Percentiles rank a stretch among this genome's conserved stretches.
Evolutionary conservation across 2,329 filamentous ascomycete genomes (phyloP).

Genomic region (Cladophialophora exuberans): DNA sequence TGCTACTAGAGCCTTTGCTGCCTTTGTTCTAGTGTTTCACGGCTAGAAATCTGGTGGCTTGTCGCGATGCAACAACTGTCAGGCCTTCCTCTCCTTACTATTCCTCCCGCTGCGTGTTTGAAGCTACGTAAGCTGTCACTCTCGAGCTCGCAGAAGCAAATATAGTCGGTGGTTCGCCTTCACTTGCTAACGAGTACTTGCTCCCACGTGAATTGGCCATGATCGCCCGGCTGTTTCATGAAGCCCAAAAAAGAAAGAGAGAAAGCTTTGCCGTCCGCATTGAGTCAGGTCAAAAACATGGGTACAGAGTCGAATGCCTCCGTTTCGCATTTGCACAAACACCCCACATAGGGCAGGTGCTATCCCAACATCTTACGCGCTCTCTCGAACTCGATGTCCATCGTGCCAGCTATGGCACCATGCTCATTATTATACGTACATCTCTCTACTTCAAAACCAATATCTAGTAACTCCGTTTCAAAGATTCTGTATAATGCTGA

Average conservation of each 20-base stretch:
- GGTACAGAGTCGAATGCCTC: no score
- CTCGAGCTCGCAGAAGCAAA: conserved; percentile 5
- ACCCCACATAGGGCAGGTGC: no score
- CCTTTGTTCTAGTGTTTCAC: conserved; percentile 8
- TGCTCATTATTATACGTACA: no score
- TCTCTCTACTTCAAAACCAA: no score
- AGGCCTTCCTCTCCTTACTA: conserved; percentile 3
- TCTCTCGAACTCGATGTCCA: no score
- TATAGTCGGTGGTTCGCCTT: not conserved
- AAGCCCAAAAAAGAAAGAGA: not conserved
- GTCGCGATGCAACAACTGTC: conserved; percentile 10
- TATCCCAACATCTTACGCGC: no score
- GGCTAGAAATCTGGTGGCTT: conserved; percentile 15
- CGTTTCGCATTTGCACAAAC: no score
- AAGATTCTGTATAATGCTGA: no score
- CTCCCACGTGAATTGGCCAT: conserved; percentile 2
- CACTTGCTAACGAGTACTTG: not conserved
- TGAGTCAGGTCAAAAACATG: not conserved
- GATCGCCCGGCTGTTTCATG: conserved; percentile 2
- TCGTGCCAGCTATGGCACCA: no score
- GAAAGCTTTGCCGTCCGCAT: not conserved
- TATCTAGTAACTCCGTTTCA: no score
- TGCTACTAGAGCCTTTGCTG: conserved; percentile 8
- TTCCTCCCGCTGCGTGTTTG: not conserved
- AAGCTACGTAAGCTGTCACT: not conserved